Percentiles rank a stretch among this genome's conserved stretches.
These are phyloP conservation scores for Abortiporus biennis DNA, from an alignment of 1,284 basidiomycete species.

Conservation along the genomic window DNA sequence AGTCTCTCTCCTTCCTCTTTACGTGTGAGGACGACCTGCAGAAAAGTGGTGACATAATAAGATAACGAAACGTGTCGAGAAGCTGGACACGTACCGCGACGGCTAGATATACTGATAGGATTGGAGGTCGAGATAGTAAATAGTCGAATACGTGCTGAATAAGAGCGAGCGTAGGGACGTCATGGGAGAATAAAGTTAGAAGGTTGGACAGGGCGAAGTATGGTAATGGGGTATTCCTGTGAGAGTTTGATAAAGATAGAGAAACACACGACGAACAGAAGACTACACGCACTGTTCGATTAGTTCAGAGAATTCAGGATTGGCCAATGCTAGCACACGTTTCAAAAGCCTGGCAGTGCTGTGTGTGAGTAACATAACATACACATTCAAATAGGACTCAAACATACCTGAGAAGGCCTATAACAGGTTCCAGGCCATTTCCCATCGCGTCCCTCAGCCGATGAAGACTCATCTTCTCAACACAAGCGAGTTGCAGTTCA, in stretches of 20 bases:
- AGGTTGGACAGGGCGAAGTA: slow-evolving; percentile 89
- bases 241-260: slow-evolving; percentile 2
- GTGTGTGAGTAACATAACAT: slow-evolving; percentile 1
- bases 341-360: slow-evolving; percentile 54
- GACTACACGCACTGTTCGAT: slow-evolving; percentile 56
- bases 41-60: slow-evolving; percentile 1
- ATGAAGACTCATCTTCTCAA: slow-evolving; percentile 75
- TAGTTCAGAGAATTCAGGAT: slow-evolving; percentile 63
- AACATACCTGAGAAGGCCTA: slow-evolving; percentile 74
- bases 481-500: slow-evolving; percentile 49
- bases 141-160: slow-evolving; percentile 90
- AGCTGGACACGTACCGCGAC: slow-evolving; percentile 55
- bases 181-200: slow-evolving; percentile 88
- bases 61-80: not conserved
- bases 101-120: slow-evolving; percentile 75
- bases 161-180: slow-evolving; percentile 76
- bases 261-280: slow-evolving; percentile 3
- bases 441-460: slow-evolving; percentile 90
- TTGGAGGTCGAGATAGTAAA: slow-evolving; percentile 77
- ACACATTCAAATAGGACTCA: not conserved
- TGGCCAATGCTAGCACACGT: slow-evolving; percentile 62
- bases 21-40: slow-evolving; percentile 54
- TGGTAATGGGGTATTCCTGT: slow-evolving; percentile 59
- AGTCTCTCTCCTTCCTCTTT: slow-evolving; percentile 53
- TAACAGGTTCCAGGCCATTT: slow-evolving; percentile 73